A percentile compares a stretch with the other conserved stretches of the same genome.
Conservation (phyloP, 768 basidiomycete genomes). For the Agrocybe pediades region DNA sequence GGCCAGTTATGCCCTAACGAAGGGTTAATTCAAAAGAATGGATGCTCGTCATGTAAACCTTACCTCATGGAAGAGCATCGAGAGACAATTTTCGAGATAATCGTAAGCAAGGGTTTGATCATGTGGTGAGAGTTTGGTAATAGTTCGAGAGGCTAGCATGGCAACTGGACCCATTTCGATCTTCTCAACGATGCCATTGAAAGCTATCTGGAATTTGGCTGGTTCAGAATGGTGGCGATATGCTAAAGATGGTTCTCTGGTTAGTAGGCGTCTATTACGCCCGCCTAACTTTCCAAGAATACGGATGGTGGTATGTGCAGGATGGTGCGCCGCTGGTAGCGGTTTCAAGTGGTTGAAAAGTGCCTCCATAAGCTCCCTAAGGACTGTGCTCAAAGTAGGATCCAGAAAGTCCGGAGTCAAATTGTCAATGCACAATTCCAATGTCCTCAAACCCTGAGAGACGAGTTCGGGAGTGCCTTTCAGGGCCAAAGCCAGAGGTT, state of each 20-base stretch:
- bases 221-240: constrained; percentile 73
- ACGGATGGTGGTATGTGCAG: constrained; percentile 92
- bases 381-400: constrained; percentile 89
- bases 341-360: constrained; percentile 91
- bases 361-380: constrained; percentile 93
- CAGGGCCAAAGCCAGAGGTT: constrained; percentile 89
- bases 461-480: constrained; percentile 88
- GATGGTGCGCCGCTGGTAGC: constrained; percentile 83
- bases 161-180: constrained; percentile 71
- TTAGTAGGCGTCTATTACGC: constrained; percentile 83
- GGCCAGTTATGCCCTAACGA: constrained; percentile 65
- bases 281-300: constrained; percentile 97
- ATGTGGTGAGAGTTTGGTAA: constrained; percentile 50
- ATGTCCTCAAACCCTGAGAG: constrained; percentile 91
- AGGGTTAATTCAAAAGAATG: constrained; percentile 1
- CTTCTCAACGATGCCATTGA: constrained; percentile 63
- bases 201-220: constrained; percentile 71
- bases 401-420: constrained; percentile 97
- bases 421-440: constrained; percentile 99
- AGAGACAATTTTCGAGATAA: constrained; percentile 70
- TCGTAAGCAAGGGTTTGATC: constrained; percentile 65
- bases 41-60: too few species aligned
- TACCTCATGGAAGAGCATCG: constrained; percentile 80
- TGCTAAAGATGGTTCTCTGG: constrained; percentile 74
- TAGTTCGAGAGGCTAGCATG: constrained; percentile 60